These are phyloP conservation scores for Lasiosphaeria miniovina DNA, from an alignment of 495 filamentous ascomycete species.

Conservation along the genomic window DNA sequence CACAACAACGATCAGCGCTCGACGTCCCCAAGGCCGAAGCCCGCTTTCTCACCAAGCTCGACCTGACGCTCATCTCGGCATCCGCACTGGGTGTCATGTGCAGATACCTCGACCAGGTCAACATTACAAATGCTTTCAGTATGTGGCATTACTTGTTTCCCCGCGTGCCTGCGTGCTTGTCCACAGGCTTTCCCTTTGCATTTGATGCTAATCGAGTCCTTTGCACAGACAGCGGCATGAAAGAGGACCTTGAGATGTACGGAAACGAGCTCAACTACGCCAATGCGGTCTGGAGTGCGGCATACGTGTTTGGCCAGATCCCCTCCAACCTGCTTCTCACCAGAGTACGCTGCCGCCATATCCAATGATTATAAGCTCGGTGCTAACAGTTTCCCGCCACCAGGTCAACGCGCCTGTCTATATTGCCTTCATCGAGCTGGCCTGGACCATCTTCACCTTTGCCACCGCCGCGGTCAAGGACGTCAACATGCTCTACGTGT, in stretches of 20 bases:
- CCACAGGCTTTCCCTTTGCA: background rate
- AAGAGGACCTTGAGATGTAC: constrained; percentile 32
- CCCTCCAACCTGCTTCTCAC: constrained; percentile 35
- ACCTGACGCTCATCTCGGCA: constrained; percentile 48
- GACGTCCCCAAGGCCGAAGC: constrained; percentile 56
- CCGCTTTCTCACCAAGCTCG: constrained; percentile 55
- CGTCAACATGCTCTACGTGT: constrained; percentile 32
- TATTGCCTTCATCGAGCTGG: constrained; percentile 38
- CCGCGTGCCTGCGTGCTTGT: background rate
- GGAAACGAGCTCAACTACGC: constrained; percentile 35
- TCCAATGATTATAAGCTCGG: constrained; percentile 2
- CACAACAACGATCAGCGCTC: constrained; percentile 28
- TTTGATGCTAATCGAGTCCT: constrained; percentile 3
- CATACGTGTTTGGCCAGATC: constrained; percentile 51
- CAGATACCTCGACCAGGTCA: constrained; percentile 43
- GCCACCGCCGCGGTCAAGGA: constrained; percentile 25
- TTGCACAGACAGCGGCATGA: constrained; percentile 32
- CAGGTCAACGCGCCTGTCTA: constrained; percentile 37
- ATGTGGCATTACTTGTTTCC: background rate
- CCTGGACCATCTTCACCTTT: constrained; percentile 37
- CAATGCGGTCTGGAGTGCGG: constrained; percentile 12
- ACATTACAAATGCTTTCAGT: constrained; percentile 37
- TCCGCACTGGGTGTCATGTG: constrained; percentile 59
- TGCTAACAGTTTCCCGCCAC: constrained; percentile 36
- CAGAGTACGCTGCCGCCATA: constrained; percentile 6